A percentile compares a stretch with the other conserved stretches of the same genome.
These are phyloP conservation scores for Beauveria varroae DNA, from an alignment of 2,329 filamentous ascomycete species.

Conservation along the genomic window DNA sequence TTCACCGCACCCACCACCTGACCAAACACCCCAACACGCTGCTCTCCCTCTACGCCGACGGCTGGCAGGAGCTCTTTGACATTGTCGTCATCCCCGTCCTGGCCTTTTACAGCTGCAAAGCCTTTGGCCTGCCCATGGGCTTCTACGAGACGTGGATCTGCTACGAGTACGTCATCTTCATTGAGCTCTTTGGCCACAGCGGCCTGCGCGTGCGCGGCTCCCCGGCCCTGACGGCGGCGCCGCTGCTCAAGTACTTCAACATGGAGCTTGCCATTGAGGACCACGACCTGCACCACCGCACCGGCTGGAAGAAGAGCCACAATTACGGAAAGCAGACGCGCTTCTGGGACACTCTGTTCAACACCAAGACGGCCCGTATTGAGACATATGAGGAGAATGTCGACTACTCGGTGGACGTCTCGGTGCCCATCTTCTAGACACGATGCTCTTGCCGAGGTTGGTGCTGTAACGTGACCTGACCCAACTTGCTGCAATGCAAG, in stretches of 20 bases:
- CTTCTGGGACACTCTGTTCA: conserved; percentile 30
- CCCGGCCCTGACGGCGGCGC: conserved; percentile 24
- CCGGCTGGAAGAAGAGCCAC: conserved; percentile 28
- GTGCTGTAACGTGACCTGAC: background rate
- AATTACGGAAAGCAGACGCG: conserved; percentile 33
- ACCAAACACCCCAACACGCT: conserved; percentile 38
- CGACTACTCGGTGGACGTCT: conserved; percentile 21
- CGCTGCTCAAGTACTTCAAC: conserved; percentile 24
- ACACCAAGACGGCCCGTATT: conserved; percentile 28
- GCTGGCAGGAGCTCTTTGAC: conserved; percentile 34
- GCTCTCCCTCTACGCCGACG: conserved; percentile 32
- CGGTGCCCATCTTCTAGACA: conserved; percentile 21
- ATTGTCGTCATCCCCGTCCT: conserved; percentile 32
- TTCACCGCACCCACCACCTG: conserved; percentile 36
- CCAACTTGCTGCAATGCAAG: no score
- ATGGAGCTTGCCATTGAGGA: conserved; percentile 34
- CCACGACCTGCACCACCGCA: conserved; percentile 31
- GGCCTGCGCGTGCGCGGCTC: conserved; percentile 28
- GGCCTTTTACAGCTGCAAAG: conserved; percentile 27
- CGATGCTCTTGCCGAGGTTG: background rate
- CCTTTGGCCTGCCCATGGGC: conserved; percentile 31
- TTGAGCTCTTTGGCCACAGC: conserved; percentile 30
- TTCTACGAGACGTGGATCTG: conserved; percentile 41
- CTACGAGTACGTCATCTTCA: conserved; percentile 33
- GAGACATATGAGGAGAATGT: conserved; percentile 25